phyloP scores from a whole-genome alignment of 495 filamentous ascomycete genomes.

The Daldinia concentrica region DNA sequence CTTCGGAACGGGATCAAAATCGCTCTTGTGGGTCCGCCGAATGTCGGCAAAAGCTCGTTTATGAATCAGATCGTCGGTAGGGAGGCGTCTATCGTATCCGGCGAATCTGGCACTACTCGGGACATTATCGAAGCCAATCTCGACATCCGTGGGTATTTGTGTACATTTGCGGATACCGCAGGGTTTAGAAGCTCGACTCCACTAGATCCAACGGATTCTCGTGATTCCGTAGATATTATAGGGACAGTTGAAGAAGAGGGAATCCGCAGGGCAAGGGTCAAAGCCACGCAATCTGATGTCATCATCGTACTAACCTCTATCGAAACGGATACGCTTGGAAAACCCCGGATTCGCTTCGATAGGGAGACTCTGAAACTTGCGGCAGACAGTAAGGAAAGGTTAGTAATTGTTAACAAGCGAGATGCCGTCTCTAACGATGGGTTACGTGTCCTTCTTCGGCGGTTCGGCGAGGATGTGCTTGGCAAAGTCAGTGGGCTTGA shows the following conservation, averaged over 20 bases:
- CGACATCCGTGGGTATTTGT: constrained; percentile 88
- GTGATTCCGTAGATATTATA: constrained; percentile 47
- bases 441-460: constrained; percentile 41
- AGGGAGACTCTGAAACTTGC: constrained; percentile 57
- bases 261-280: constrained; percentile 83
- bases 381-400: constrained; percentile 64
- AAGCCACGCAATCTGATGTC: constrained; percentile 85
- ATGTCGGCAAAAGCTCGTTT: constrained; percentile 93
- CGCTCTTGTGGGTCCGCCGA: constrained; percentile 88
- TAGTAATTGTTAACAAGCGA: constrained; percentile 85
- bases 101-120: constrained; percentile 89
- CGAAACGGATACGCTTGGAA: constrained; percentile 56
- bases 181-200: constrained; percentile 67
- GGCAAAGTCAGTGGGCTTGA: constrained; percentile 44
- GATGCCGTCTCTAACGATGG: constrained; percentile 62
- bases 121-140: constrained; percentile 94
- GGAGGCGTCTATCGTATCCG: constrained; percentile 93
- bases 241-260: constrained; percentile 88
- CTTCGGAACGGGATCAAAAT: constrained; percentile 86
- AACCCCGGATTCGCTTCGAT: constrained; percentile 57
- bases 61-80: constrained; percentile 91
- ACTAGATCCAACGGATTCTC: constrained; percentile 27
- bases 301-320: constrained; percentile 82
- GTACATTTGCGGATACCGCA: constrained; percentile 90
- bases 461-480: constrained; percentile 50